A percentile compares a stretch with the other conserved stretches of the same genome.
These are phyloP conservation scores for Yamadazyma buinensis DNA, from an alignment of 1,139 yeast genomes.

Conservation along the genomic window DNA sequence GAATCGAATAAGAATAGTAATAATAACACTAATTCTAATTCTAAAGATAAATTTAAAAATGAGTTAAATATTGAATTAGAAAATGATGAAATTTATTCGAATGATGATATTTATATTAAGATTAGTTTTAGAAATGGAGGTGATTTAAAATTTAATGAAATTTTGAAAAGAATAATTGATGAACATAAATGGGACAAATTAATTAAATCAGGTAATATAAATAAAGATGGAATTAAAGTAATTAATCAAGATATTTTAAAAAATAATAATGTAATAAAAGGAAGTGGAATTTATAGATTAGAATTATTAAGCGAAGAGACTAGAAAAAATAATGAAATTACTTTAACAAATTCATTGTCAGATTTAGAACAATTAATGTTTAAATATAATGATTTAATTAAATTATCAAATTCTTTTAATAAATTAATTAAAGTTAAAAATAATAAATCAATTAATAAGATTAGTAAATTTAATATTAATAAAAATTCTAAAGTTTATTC, in stretches of 20 bases:
- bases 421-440: slow-evolving; percentile 19
- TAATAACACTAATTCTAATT: slow-evolving; percentile 4
- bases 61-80: slow-evolving; percentile 26
- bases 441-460: slow-evolving; percentile 13
- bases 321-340: slow-evolving; percentile 56
- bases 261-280: slow-evolving; percentile 10
- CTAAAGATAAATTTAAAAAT: slow-evolving; percentile 4
- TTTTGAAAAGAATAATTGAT: slow-evolving; percentile 41
- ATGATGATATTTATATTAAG: slow-evolving; percentile 41
- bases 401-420: slow-evolving; percentile 49
- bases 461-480: slow-evolving; percentile 31
- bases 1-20: neutral
- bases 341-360: slow-evolving; percentile 66
- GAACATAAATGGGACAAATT: slow-evolving; percentile 44
- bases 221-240: slow-evolving; percentile 33
- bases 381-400: slow-evolving; percentile 70
- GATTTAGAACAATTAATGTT: slow-evolving; percentile 77
- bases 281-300: slow-evolving; percentile 67
- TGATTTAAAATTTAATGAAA: slow-evolving; percentile 42
- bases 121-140: slow-evolving; percentile 65
- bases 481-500: slow-evolving; percentile 30
- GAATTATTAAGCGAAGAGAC: slow-evolving; percentile 57
- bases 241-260: slow-evolving; percentile 4
- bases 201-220: slow-evolving; percentile 34
- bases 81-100: slow-evolving; percentile 30